Base-by-base conservation (phyloP, 2,329 filamentous ascomycete species). In the Rutstroemia sydowiana region DNA sequence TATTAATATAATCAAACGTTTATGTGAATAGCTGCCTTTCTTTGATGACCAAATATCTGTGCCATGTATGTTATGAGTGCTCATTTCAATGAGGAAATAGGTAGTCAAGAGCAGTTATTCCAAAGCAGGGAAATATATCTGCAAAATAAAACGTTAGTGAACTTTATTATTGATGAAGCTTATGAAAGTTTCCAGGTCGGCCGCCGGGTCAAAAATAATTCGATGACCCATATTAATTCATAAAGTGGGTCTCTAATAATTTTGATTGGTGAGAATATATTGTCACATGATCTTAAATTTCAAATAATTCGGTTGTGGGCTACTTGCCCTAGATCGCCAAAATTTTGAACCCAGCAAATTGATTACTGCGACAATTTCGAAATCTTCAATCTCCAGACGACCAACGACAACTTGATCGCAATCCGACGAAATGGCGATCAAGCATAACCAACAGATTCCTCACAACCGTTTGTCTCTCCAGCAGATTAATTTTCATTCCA, bases 401-500 rank as follows among this genome's bases (percentile, higher is more conserved):
- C 58, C 46, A 60, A 59, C 60, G 59, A 62, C 58, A 51, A 54
- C 55, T 57, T 60, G 60, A 64, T 63, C 61, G 57, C 60, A 61
- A 50, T 53, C 48, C 61, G 59, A 60, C 59, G 61, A 59, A 62
- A 66, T 66, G 91, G 88, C 92, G 82, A 95, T 97, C 89, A 95
- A 95, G 85, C 90, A 96, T 87, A 97, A 97, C 81, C 90, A 96
- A 82, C 87, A 92, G 81, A 86, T 96, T 76, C 86, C 87, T 74
- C 87, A 92, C 84, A 95, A 95, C 84, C 91, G 86, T 89, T 78
- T 79, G 85, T 72, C 55, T 30, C 70, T 67, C 58, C 52, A 56
- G 55, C 60, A 57, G 61, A 55, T 54, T 46, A 54, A 52, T 59
- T 63, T 59, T 52, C 56, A 61, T 48, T 54, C 64, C 53, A 30